These are phyloP conservation scores for Marasmius fiardii DNA, from an alignment of 1,284 basidiomycete species.

Conservation along the genomic window DNA sequence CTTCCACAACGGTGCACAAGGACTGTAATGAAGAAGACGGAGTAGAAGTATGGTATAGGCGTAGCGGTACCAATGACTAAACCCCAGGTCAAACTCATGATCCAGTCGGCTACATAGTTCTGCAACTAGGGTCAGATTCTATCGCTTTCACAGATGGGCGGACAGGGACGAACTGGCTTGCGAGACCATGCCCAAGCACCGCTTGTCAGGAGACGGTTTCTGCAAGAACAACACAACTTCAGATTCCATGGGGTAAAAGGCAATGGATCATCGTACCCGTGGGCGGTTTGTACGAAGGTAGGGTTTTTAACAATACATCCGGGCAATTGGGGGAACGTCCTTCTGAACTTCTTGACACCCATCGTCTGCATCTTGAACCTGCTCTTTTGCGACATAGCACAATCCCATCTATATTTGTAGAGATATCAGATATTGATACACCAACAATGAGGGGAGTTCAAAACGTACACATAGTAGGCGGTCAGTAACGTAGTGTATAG, in stretches of 20 bases:
- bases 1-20: constrained; percentile 85
- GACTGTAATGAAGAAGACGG: constrained; percentile 89
- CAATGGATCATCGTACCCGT: constrained; percentile 57
- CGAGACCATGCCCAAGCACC: constrained; percentile 91
- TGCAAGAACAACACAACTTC: constrained; percentile 23
- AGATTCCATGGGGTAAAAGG: constrained; percentile 3
- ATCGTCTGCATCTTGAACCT: constrained; percentile 97
- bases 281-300: constrained; percentile 88
- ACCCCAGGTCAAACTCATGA: constrained; percentile 90
- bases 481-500: constrained; percentile 76
- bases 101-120: constrained; percentile 89
- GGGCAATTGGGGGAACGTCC: constrained; percentile 93
- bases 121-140: constrained; percentile 19
- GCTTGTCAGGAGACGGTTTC: constrained; percentile 79
- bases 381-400: constrained; percentile 96
- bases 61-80: constrained; percentile 80
- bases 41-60: constrained; percentile 94
- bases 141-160: not conserved
- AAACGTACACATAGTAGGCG: constrained; percentile 80
- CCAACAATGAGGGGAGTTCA: constrained; percentile 1
- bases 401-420: constrained; percentile 70
- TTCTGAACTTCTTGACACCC: constrained; percentile 82
- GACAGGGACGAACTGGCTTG: constrained; percentile 66
- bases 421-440: constrained; percentile 13
- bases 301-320: constrained; percentile 87